Evolutionary conservation across 148 eudicot species (phyloP).

Genomic region (Rhododendron mucronatum): DNA sequence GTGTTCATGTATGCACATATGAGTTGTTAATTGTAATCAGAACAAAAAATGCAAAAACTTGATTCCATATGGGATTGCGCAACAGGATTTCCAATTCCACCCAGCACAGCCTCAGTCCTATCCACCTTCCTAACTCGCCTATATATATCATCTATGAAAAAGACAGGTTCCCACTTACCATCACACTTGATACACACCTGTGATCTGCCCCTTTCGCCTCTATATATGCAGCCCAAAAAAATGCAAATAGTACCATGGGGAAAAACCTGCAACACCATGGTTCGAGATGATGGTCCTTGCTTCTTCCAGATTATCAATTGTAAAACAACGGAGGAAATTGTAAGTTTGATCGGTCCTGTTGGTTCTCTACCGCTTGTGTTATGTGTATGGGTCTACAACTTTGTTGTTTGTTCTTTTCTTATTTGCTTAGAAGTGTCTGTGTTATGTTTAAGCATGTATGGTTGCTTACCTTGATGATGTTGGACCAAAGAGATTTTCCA

Average conservation of each 20-base stretch:
- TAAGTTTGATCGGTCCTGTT: neutral
- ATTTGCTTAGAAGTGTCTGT: neutral
- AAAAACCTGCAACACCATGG: neutral
- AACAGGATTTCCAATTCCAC: neutral
- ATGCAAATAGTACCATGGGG: neutral
- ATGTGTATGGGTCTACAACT: neutral
- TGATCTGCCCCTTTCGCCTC: neutral
- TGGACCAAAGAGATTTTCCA: neutral
- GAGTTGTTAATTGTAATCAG: neutral
- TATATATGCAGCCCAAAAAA: neutral
- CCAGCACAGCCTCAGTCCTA: neutral
- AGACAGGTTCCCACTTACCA: neutral
- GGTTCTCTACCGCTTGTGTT: neutral
- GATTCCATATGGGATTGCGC: neutral
- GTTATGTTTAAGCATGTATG: neutral
- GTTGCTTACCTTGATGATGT: neutral
- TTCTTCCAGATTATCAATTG: conserved; percentile 10
- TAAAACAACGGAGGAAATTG: neutral
- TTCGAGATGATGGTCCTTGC: conserved; percentile 13
- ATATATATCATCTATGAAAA: neutral
- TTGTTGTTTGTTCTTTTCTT: neutral
- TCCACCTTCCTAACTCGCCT: neutral
- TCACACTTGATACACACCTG: neutral
- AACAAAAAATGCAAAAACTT: neutral
- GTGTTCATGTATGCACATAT: neutral